A percentile compares a stretch with the other conserved stretches of the same genome.
These are phyloP conservation scores for Syzygium jambos DNA, from an alignment of 345 rosid species.

Conservation along the genomic window DNA sequence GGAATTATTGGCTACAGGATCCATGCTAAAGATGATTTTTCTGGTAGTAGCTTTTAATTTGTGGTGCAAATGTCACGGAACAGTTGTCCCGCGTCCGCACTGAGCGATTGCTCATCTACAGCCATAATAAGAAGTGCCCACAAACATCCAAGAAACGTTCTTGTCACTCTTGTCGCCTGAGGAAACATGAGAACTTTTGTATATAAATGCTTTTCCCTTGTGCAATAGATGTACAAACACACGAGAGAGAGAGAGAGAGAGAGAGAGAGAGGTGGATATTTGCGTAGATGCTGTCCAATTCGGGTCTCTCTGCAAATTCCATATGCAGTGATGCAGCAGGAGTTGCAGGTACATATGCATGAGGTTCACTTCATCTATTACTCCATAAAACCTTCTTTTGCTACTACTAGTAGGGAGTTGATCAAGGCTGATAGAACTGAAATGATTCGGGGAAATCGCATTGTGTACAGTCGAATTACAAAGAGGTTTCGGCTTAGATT, in stretches of 20 bases:
- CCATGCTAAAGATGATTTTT: neutral
- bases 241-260: neutral
- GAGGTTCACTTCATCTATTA: neutral
- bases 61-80: neutral
- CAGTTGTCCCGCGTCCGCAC: neutral
- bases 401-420: neutral
- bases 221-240: neutral
- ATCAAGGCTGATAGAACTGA: neutral
- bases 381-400: neutral
- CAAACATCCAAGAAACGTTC: neutral
- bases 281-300: conserved; percentile 10
- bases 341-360: conserved; percentile 26
- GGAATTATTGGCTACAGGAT: neutral
- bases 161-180: neutral
- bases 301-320: conserved; percentile 9
- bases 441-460: neutral
- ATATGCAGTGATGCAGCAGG: conserved; percentile 41
- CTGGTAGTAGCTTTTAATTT: neutral
- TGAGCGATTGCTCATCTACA: neutral
- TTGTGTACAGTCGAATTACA: neutral
- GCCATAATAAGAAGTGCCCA: neutral
- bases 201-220: neutral
- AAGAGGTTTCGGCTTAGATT: neutral
- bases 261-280: neutral
- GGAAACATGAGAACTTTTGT: neutral